phyloP scores from a whole-genome alignment of 768 basidiomycete species.

The Ramaria sp. region DNA sequence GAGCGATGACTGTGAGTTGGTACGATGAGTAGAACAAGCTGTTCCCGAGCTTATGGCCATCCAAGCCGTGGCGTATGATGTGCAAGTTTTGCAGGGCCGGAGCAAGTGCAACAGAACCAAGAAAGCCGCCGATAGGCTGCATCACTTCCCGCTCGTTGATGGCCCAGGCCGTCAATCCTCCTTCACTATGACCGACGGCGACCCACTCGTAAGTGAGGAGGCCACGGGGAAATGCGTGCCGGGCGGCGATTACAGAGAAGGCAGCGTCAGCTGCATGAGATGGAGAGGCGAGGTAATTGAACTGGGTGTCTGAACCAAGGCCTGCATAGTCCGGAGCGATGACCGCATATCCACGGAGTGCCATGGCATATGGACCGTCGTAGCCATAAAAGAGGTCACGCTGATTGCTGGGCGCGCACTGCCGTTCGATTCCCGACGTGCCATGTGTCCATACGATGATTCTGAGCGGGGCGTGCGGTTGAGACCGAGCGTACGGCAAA shows the following conservation, averaged over 20 bases:
- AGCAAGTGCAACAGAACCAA: not conserved
- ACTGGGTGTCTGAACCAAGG: conserved; percentile 1
- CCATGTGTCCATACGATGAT: conserved; percentile 6
- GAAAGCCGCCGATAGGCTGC: not conserved
- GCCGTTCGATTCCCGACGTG: conserved; percentile 1
- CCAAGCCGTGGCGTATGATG: not conserved
- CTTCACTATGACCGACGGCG: conserved; percentile 5
- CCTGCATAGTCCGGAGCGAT: conserved; percentile 5
- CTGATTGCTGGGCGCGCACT: conserved; percentile 3
- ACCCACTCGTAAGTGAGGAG: conserved; percentile 1
- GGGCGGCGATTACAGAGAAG: not conserved
- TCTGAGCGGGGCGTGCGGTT: not conserved
- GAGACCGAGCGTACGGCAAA: not conserved
- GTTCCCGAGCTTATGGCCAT: not conserved
- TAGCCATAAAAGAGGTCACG: not conserved
- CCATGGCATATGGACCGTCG: conserved; percentile 5
- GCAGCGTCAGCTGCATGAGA: conserved; percentile 4
- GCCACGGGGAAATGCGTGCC: not conserved
- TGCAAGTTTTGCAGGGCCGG: not conserved
- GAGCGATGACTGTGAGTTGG: not conserved
- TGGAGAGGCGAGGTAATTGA: conserved; percentile 2
- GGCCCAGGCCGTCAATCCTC: conserved; percentile 4
- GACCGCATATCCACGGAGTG: not conserved
- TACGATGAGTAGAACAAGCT: conserved; percentile 1
- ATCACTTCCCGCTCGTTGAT: conserved; percentile 2